These are phyloP conservation scores for Aspergillus nanangensis DNA, from an alignment of 495 filamentous ascomycete species.

Conservation along the genomic window DNA sequence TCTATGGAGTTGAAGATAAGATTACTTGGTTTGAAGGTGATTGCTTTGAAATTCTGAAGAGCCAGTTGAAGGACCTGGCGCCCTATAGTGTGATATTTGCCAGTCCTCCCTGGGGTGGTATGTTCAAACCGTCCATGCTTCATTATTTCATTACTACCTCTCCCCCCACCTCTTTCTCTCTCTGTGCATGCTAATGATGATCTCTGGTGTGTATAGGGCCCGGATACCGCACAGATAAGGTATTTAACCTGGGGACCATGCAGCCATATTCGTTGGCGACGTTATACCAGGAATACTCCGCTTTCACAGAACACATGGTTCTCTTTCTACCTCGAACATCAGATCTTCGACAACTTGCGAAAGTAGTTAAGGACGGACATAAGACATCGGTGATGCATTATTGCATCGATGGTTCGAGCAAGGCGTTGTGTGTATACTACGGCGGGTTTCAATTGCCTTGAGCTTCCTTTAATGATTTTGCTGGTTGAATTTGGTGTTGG, in stretches of 20 bases:
- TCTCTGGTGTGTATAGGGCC: conserved; percentile 48
- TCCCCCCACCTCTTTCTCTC: neutral
- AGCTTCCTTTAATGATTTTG: conserved; percentile 1
- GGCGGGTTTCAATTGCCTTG: conserved; percentile 37
- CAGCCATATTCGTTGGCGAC: conserved; percentile 69
- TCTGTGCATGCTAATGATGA: neutral
- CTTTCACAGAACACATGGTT: conserved; percentile 50
- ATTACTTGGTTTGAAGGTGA: conserved; percentile 85
- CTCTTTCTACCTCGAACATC: conserved; percentile 88
- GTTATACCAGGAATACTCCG: conserved; percentile 56
- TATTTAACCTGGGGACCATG: conserved; percentile 88
- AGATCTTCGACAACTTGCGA: conserved; percentile 77
- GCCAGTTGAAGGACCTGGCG: conserved; percentile 43
- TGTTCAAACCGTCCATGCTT: too few relatives aligned
- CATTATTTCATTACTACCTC: neutral
- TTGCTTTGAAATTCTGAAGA: conserved; percentile 61
- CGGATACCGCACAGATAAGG: conserved; percentile 65
- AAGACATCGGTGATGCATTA: conserved; percentile 80
- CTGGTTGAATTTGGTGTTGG: too few relatives aligned
- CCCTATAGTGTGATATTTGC: conserved; percentile 70
- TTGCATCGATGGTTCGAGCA: conserved; percentile 85
- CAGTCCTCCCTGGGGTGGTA: conserved; percentile 93
- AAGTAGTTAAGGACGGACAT: conserved; percentile 45
- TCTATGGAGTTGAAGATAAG: conserved; percentile 76
- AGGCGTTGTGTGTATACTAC: conserved; percentile 58